Conservation (phyloP, 306 rosid species). For the Mimosa pudica region DNA sequence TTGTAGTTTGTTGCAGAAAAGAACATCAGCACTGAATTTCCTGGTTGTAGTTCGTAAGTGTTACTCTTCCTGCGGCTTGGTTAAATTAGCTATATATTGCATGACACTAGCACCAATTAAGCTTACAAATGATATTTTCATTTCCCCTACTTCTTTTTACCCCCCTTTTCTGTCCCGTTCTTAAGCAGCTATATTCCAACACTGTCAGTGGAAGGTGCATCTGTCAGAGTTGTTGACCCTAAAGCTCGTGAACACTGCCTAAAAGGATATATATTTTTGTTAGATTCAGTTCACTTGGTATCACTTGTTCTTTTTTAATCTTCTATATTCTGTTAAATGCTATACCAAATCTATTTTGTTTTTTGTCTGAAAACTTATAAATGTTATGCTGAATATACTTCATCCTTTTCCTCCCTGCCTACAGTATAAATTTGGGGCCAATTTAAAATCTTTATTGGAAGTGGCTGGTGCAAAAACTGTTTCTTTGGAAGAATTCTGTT, state of each 20-base stretch:
- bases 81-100: conserved; percentile 30
- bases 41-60: conserved; percentile 72
- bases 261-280: conserved; percentile 71
- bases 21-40: conserved; percentile 62
- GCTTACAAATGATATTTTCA: conserved; percentile 36
- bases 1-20: conserved; percentile 68
- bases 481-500: conserved; percentile 56
- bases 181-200: conserved; percentile 68
- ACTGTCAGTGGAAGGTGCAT: conserved; percentile 59
- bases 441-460: conserved; percentile 62
- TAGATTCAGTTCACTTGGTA: conserved; percentile 67
- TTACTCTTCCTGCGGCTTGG: conserved; percentile 31
- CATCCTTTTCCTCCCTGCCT: conserved; percentile 29
- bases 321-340: conserved; percentile 27
- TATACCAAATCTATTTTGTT: conserved; percentile 23
- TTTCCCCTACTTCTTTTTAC: not conserved
- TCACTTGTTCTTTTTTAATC: conserved; percentile 22
- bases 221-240: conserved; percentile 73
- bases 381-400: conserved; percentile 22
- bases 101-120: conserved; percentile 20
- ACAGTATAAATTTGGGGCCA: conserved; percentile 69
- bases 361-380: not conserved
- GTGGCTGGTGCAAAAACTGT: conserved; percentile 70
- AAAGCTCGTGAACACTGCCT: conserved; percentile 74
- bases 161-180: not conserved